A percentile compares a stretch with the other conserved stretches of the same genome.
These are phyloP conservation scores for Ophiostoma tasmaniense DNA, from an alignment of 2,329 filamentous ascomycete genomes.

Conservation along the genomic window DNA sequence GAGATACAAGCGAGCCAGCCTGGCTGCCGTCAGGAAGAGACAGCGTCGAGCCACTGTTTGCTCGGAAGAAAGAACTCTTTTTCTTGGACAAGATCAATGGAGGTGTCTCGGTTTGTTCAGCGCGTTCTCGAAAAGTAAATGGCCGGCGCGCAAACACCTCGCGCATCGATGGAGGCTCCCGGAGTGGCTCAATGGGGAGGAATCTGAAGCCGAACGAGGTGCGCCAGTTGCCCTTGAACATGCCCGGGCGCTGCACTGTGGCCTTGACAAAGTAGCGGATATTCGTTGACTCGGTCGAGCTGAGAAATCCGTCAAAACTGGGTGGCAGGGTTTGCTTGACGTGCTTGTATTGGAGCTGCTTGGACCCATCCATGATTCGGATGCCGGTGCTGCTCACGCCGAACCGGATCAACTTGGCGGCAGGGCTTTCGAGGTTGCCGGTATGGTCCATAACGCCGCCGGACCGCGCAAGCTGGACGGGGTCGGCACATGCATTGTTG, in stretches of 20 bases:
- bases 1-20: not conserved
- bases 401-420: conserved; percentile 37
- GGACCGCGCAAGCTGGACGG: conserved; percentile 43
- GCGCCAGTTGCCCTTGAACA: conserved; percentile 86
- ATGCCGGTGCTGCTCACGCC: conserved; percentile 44
- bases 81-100: conserved; percentile 32
- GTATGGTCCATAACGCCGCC: conserved; percentile 46
- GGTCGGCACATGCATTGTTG: conserved; percentile 62
- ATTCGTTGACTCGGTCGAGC: conserved; percentile 78
- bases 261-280: conserved; percentile 92
- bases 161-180: conserved; percentile 56
- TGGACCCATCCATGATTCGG: conserved; percentile 54
- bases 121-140: conserved; percentile 45
- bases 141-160: conserved; percentile 78
- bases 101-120: conserved; percentile 21
- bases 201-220: conserved; percentile 66
- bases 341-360: conserved; percentile 57
- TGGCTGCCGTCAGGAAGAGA: conserved; percentile 16
- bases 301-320: conserved; percentile 78
- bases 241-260: conserved; percentile 79
- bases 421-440: conserved; percentile 34
- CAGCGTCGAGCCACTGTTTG: conserved; percentile 38
- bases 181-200: conserved; percentile 83
- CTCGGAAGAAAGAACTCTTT: conserved; percentile 35
- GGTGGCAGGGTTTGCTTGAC: conserved; percentile 82